Percentiles rank a stretch among this genome's conserved stretches.
These are phyloP conservation scores for Saitozyma podzolica DNA, from an alignment of 768 basidiomycete genomes.

Conservation along the genomic window DNA sequence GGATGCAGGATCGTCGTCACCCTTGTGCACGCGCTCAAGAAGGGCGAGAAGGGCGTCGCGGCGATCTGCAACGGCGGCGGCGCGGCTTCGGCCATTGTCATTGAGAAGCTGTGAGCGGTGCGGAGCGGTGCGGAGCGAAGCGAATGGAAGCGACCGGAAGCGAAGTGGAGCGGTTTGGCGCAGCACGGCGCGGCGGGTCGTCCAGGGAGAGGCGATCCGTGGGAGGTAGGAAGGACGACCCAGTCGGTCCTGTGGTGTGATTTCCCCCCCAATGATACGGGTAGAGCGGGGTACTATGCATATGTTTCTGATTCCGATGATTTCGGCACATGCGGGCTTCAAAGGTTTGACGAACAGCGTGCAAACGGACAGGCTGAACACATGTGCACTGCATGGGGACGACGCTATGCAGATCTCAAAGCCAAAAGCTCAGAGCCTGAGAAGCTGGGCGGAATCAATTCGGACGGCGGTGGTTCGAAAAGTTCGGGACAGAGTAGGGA, in stretches of 20 bases:
- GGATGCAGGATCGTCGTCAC: constrained; percentile 93
- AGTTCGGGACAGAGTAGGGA: no score
- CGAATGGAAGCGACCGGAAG: neutral
- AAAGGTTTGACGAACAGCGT: no score
- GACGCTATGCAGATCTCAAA: no score
- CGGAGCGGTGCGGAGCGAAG: constrained; percentile 2
- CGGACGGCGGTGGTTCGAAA: no score
- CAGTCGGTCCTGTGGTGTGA: neutral
- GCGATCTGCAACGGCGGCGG: constrained; percentile 96
- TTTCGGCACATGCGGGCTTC: no score
- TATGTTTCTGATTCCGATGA: neutral
- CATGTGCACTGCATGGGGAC: no score
- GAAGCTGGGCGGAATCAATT: no score
- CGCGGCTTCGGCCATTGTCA: constrained; percentile 84
- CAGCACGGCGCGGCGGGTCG: neutral
- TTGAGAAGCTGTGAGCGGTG: constrained; percentile 71
- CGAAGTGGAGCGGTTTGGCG: constrained; percentile 1
- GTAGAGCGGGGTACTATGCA: neutral
- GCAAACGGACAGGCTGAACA: no score
- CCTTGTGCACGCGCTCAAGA: constrained; percentile 83
- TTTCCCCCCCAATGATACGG: neutral
- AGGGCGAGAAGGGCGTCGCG: constrained; percentile 91
- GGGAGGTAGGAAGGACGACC: neutral
- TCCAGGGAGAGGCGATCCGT: neutral
- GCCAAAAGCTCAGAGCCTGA: no score